Base-by-base conservation (phyloP, 208 protist genomes). In the Trypanosomatidae sp. region DNA sequence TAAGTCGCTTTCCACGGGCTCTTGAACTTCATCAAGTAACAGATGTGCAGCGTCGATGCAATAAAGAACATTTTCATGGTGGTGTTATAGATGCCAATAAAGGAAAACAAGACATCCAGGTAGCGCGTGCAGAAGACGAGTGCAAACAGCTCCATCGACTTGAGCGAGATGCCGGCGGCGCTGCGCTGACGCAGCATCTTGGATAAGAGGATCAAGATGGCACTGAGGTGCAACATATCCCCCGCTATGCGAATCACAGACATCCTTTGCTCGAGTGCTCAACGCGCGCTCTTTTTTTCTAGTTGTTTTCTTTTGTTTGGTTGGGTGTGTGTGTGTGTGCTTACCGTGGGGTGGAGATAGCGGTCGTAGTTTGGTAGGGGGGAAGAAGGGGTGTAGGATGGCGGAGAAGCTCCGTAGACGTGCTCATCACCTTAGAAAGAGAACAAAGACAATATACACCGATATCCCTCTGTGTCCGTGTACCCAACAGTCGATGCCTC, bases 51-150 rank as follows among this genome's bases (percentile, higher is more conserved):
- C 0, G 94, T 91, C 2, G 92, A 87, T 10, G 67, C 64, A 49
- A 99, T 76, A 67, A 98, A 99, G 71, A 99, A 90, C 28, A 99
- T 69, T 85, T 99, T 99, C 95, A 99, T 98, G 43, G 94, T 39
- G 28, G 87, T 95, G 80, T 98, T 98, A 85, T 99, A 99, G 39
- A 97, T 13, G 15, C 85, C 89, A 30, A 93, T 73, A 72, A 84
- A 95, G 13, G 72, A 79, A 33, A 86, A 80, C 66, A 99, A 95
- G 25, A 99, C 75, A 71, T 98, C 95, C 25, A 98, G 22, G 79
- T 99, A 99, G n/a, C 98, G 93, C 30, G 92, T 91, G 33, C 80
- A 89, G 82, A 98, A 99, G 25, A 98, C 94, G 22, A 98, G 25
- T 0, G 91, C 83, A 69, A 98, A 99, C 9, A 99, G 86, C 64